Evolutionary conservation across 2,329 filamentous ascomycete species (phyloP), one percentile per base, ranked within the genome.

Genomic region (Colletotrichum sp.): DNA sequence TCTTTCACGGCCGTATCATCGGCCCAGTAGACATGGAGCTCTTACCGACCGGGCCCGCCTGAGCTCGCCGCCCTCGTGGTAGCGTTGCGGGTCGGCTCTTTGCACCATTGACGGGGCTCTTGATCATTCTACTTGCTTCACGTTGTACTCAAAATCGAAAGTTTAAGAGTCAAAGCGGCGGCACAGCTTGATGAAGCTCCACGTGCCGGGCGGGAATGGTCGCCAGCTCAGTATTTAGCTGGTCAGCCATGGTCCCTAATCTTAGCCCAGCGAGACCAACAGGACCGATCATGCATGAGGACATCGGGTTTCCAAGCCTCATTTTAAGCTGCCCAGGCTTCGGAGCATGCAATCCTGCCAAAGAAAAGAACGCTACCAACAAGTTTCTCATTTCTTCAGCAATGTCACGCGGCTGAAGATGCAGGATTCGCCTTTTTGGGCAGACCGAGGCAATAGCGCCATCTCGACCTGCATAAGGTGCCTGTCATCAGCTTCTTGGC

Each of bases 371-470:
- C 26, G 71, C 49, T 26, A 15, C 26, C 30, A 28, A 24, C 13
- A n/a, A 70, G 32, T 16, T 44, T 39, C 24, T n/a, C 32, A 34
- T 18, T 64, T 57, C 59, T 49, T 44, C 57, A 63, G 16, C 34
- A 18, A n/a, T 49, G 44, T 59, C 32, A 44, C 15, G 32, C 39
- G 57, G 15, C 13, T 30, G 18, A n/a, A 39, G 59, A n/a, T 44
- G n/a, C 34, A 15, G 30, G 15, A 39, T 32, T 71, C 64, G 24
- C 67, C 71, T 65, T 16, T 32, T 74, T 36, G 7, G 44, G 71
- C 66, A 67, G 59, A 74, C 67, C 66, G 67, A 70, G 63, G 44
- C 71, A 74, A 74, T 71, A 65, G 67, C 67, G 71, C 32, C 44
- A 34, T 59, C 39, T 55, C 30, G n/a, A 44, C 24, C 26, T 64